Evolutionary conservation across 768 basidiomycete species (phyloP), one percentile per base, ranked within the genome.

Genomic region (Kwoniella dendrophila): DNA sequence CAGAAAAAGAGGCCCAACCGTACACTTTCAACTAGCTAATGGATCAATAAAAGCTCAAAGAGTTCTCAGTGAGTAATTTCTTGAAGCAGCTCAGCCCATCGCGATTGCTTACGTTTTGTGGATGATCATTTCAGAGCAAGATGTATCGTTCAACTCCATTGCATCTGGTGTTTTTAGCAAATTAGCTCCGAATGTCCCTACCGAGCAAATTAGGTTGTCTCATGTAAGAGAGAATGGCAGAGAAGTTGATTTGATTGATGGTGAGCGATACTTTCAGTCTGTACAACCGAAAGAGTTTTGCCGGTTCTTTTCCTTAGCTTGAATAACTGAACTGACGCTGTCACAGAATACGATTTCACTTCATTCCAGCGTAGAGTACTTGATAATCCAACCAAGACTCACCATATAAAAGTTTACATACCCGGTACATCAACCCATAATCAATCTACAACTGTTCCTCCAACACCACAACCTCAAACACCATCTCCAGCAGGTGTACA

Each of bases 201-300:
- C 53, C 24, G 40, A 54, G 18, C 56, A 64, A 32, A 18, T 68
- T 41, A 59, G 66, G 14, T 18, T 71, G 32, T 55, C 64, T 3
- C 70, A 71, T 48, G 57, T 71, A 12, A 36, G 70, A 36, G 57
- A 56, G 0, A 49, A 52, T n/a, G 70, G 64, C 4, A 38, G 61
- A 30, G 66, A 68, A 36, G 66, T 66, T 1, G 63, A 65, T 29
- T 63, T 71, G 30, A 63, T 57, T 40, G 70, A 71, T 59, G 56
- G 70, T 71, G 43, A 53, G 69, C 59, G 4, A 24, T 8, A 5
- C 45, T n/a, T 33, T 36, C 27, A 14, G 11, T 51, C 10, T 33
- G 11, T 3, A 14, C 16, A 3, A 16, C 30, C 4, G 18, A 38
- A n/a, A 20, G 38, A 14, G 2, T 48, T 24, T 12, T 44, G 43